Evolutionary conservation across 148 eudicot species (phyloP), one percentile per base, ranked within the genome.

Genomic region (Agrostemma githago): DNA sequence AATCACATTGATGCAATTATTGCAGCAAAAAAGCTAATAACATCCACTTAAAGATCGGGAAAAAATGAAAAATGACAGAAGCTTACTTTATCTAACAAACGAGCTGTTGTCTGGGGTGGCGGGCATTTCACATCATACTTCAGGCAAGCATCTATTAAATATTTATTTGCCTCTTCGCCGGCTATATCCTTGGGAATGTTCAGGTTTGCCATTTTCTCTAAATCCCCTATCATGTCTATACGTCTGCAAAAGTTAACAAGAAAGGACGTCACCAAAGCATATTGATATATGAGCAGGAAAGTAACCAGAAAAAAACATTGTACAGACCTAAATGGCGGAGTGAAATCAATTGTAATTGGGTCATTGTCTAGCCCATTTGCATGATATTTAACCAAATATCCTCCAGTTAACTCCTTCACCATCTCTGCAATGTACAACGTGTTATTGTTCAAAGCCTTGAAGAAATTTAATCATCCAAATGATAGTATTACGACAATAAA

Each of bases 391-490:
- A 95, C 79, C 68, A 82, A 75, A 79, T 90, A 95, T 12, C 97
- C 89, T 48, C 98, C 98, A 0, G 97, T 90, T 78, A 92, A 89
- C 78, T 95, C 90, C 86, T 84, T 90, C n/a, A 95, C 94, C 98
- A 95, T 92, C 57, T 92, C 97, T 89, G 81, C 42, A 15, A 73
- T 58, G 58, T 61, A 71, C 38, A 80, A 4, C 38, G 72, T 26
- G 74, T 79, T 6, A 62, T 48, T 48, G 12, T 10, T 46, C 53
- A 19, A 65, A 38, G 40, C 53, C 54, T 34, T 6, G 6, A 11
- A 66, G 7, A 66, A 53, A 70, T 71, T 3, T 67, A 4, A 34
- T 34, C 17, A 46, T 40, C n/a, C 3, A 8, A 15, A 70, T 6
- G 15, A 20, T n/a, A 26, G 34, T 26, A 26, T 26, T 26, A 70